Evolutionary conservation across 225 moss, liverwort and hornwort species (phyloP).

Genomic region (Climacium dendroides): DNA sequence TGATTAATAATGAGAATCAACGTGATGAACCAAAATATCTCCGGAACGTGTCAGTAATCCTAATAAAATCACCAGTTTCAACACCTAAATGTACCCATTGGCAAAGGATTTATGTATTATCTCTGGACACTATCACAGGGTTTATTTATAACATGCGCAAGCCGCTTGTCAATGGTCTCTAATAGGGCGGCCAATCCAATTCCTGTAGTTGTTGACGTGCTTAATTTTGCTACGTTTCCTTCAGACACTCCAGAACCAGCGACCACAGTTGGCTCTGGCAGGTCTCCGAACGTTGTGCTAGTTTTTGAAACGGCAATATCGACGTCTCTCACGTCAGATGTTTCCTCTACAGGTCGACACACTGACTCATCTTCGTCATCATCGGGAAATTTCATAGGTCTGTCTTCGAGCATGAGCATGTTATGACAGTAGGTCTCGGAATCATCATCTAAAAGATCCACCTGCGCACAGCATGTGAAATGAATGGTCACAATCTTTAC

Average conservation of each 20-base stretch:
- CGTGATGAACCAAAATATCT: fast-evolving
- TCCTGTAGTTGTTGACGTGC: slow-evolving; percentile 27
- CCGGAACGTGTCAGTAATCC: fast-evolving
- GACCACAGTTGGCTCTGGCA: background rate
- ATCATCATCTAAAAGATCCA: slow-evolving; percentile 29
- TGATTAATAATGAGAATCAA: no score
- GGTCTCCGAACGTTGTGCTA: background rate
- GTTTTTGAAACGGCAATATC: background rate
- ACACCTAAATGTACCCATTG: no score
- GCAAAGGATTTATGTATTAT: fast-evolving
- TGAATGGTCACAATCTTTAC: background rate
- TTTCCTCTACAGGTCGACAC: background rate
- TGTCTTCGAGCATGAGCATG: slow-evolving; percentile 14
- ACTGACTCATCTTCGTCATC: background rate
- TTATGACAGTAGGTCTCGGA: background rate
- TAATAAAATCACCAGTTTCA: no score
- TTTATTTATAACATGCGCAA: background rate
- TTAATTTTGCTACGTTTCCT: slow-evolving; percentile 1
- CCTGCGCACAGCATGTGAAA: background rate
- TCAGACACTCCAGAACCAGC: slow-evolving; percentile 12
- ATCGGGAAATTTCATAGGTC: background rate
- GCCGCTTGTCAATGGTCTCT: slow-evolving; percentile 15
- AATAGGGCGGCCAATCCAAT: slow-evolving; percentile 25
- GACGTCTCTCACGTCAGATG: background rate
- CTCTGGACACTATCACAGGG: background rate